A percentile compares a stretch with the other conserved stretches of the same genome.
Evolutionary conservation across 805 yeast genomes (phyloP).

Genomic region (Candida wancherniae): DNA sequence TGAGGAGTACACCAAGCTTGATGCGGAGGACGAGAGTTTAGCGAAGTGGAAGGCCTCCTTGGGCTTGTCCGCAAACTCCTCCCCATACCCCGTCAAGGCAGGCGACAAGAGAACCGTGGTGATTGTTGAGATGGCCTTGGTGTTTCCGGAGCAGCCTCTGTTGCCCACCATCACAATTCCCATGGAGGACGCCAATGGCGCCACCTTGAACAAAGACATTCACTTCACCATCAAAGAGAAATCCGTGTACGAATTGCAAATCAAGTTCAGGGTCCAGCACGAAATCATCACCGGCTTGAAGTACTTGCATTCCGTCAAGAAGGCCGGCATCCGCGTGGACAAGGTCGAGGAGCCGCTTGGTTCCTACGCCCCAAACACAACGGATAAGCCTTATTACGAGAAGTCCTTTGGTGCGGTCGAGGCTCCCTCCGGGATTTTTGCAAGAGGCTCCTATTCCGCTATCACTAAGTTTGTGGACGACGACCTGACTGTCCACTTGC

Average conservation of each 20-base stretch:
- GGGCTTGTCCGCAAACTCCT: conserved; percentile 59
- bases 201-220: conserved; percentile 56
- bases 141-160: conserved; percentile 57
- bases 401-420: conserved; percentile 56
- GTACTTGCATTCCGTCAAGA: conserved; percentile 78
- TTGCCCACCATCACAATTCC: conserved; percentile 60
- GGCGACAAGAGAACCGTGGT: conserved; percentile 78
- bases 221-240: conserved; percentile 77
- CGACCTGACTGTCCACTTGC: conserved; percentile 68
- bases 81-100: conserved; percentile 57
- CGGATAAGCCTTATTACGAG: conserved; percentile 72
- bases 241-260: conserved; percentile 63
- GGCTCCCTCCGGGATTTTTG: conserved; percentile 87
- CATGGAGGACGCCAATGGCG: conserved; percentile 54
- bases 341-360: conserved; percentile 86
- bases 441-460: conserved; percentile 82
- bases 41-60: conserved; percentile 89
- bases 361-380: conserved; percentile 84
- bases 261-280: conserved; percentile 81
- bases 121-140: conserved; percentile 66
- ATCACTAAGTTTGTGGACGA: conserved; percentile 81
- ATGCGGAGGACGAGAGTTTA: conserved; percentile 85
- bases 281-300: conserved; percentile 88
- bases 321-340: conserved; percentile 84
- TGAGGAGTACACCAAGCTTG: conserved; percentile 76